Percentiles rank a stretch among this genome's conserved stretches.
Evolutionary conservation across 2,329 filamentous ascomycete genomes (phyloP).

Genomic region (Verticillium nubilum): DNA sequence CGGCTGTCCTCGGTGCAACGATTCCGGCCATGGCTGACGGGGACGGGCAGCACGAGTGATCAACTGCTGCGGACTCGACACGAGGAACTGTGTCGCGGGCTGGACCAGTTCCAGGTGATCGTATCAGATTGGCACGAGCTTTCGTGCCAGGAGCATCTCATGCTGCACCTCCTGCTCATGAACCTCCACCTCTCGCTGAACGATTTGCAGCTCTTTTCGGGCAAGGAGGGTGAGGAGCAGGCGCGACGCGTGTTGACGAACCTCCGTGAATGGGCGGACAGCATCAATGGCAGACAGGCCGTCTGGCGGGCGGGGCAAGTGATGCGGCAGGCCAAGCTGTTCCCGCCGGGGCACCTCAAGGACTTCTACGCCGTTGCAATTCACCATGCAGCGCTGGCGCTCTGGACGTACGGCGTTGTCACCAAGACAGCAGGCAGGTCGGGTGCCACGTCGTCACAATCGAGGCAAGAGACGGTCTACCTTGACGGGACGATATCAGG

Average conservation of each 20-base stretch:
- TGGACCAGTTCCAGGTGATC: constrained; percentile 41
- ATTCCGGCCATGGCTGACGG: constrained; percentile 40
- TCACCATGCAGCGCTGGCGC: constrained; percentile 61
- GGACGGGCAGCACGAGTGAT: constrained; percentile 31
- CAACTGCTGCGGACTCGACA: constrained; percentile 49
- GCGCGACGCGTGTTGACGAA: constrained; percentile 53
- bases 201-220: constrained; percentile 62
- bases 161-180: constrained; percentile 54
- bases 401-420: constrained; percentile 66
- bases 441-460: constrained; percentile 20
- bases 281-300: constrained; percentile 49
- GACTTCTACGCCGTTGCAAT: constrained; percentile 65
- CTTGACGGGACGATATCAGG: constrained; percentile 52
- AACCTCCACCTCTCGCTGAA: constrained; percentile 60
- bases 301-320: constrained; percentile 66
- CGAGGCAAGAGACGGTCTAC: constrained; percentile 34
- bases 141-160: constrained; percentile 35
- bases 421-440: constrained; percentile 31
- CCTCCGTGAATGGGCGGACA: constrained; percentile 54
- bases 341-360: constrained; percentile 48
- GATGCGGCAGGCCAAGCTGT: constrained; percentile 51
- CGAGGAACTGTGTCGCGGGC: constrained; percentile 55
- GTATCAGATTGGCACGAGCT: constrained; percentile 36
- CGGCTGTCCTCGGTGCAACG: constrained; percentile 48
- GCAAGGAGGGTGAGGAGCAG: constrained; percentile 62